Base-by-base conservation (phyloP, 1,284 basidiomycete genomes). In the Uromyces viciae-fabae region DNA sequence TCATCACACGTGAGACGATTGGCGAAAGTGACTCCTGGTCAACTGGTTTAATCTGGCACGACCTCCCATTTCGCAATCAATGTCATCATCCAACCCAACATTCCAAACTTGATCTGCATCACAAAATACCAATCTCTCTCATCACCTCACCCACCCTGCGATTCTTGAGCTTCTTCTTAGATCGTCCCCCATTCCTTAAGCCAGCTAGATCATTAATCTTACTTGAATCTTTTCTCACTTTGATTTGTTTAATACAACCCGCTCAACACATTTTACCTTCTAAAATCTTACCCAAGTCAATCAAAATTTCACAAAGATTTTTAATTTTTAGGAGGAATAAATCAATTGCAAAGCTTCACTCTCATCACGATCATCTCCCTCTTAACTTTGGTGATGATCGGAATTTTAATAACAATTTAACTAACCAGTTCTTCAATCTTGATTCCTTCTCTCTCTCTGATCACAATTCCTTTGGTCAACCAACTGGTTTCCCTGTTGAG, bases 181-280 rank as follows among this genome's bases (percentile, higher is more conserved):
- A 80, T 49, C 49, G 68, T 15, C 17, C 69, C 22, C 77, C 77
- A 11, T 80, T 80, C 56, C 28, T 64, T 15, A 80, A 73, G 52
- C 77, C 77, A 2, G 36, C 77, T 19, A 49, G 77, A 11, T 40
- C 68, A 3, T 43, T 80, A 15, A 64, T 80, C 42, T 49, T 80
- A 5, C 36, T 80, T 28, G 77, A 80, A 58, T 73, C 46, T 38
- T 15, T 58, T 3, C 22, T 73, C 25, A 31, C 68, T 33, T 38
- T 64, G 7, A 28, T 80, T 40, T 33, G 54, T 43, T 33, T 80
- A 17, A 52, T 69, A 31, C 77, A 80, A 60, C 77, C 77, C 54
- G 68, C 69, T 28, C 77, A 80, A 58, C 77, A 80, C 31, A 31
- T 80, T 40, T 31, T 80, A 19, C 77, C 77, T 62, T n/a, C n/a